Percentiles rank a stretch among this genome's conserved stretches.
These are phyloP conservation scores for Solanum pennellii DNA, from an alignment of 257 asterid species.

Conservation along the genomic window DNA sequence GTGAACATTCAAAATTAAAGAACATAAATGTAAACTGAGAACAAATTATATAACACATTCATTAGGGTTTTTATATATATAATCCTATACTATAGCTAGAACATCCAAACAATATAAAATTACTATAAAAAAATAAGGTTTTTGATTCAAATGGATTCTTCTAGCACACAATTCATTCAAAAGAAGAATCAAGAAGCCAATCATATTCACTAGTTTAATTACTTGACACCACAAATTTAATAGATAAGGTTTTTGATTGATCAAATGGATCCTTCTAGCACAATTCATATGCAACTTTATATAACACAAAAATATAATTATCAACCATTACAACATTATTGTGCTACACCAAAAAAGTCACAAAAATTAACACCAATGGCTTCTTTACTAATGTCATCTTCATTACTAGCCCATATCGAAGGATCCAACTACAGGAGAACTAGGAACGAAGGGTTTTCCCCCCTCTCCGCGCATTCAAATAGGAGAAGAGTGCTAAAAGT, in stretches of 20 bases:
- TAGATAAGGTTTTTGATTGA: not conserved
- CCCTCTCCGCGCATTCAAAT: not conserved
- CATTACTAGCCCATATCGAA: not conserved
- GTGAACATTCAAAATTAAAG: too few relatives aligned
- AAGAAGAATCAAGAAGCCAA: not conserved
- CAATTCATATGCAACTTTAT: not conserved
- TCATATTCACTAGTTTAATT: not conserved
- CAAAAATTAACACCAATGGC: conserved; percentile 12
- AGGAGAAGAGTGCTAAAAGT: conserved; percentile 14
- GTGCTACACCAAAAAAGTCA: not conserved
- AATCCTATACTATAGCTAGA: not conserved
- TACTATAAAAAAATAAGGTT: too few relatives aligned
- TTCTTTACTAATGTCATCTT: conserved; percentile 31
- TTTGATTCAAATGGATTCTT: not conserved
- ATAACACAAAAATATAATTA: not conserved
- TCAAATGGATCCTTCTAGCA: not conserved
- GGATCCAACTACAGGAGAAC: too few relatives aligned
- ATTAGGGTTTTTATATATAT: too few relatives aligned
- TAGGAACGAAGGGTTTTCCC: too few relatives aligned
- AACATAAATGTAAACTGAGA: too few relatives aligned
- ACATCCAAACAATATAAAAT: not conserved
- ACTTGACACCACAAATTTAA: not conserved
- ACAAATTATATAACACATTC: too few relatives aligned
- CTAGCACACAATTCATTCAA: not conserved
- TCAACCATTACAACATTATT: not conserved